Base-by-base conservation (phyloP, 2,329 filamentous ascomycete species). In the Grosmannia penicillata region DNA sequence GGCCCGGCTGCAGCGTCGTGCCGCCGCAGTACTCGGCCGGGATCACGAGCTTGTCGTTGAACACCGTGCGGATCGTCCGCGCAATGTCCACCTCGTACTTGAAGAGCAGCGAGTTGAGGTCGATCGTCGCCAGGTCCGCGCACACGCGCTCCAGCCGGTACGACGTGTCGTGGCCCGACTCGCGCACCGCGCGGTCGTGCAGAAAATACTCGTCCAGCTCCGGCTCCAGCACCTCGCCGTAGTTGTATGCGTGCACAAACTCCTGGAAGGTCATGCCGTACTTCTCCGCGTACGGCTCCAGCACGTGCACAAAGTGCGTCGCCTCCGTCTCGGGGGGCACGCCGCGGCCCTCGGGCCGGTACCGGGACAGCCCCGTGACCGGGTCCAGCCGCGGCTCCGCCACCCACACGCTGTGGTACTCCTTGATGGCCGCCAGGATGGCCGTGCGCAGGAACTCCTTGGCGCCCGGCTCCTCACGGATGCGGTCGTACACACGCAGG, bases 81-180 rank as follows among this genome's bases (percentile, higher is more conserved):
- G 83, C 79, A 54, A 98, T 95, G 52, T 98, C 91, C 23, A 78
- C 78, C 60, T 98, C 91, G 54, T 96, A 96, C 61, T 96, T 96
- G 72, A 91, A 98, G 22, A 98, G 65, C 23, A 94, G 68, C 22
- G 86, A 91, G 62, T 98, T 96, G 39, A 96, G 70, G 53, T 98
- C 91, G 42, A 96, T 84, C 0, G 87, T 95, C 10, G 87, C 91
- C 21, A 96, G 66, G 53, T 95, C 76, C 10, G 84, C 91, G 50
- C 82, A 87, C 19, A 93, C 71, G 33, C 76, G 79, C 60, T 96
- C 91, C 17, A 98, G 69, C 15, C 91, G 83, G 60, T 96, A 96
- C 14, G 83, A 83, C 3, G 91, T 98, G 55, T 98, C 91, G 57
- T 98, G 91, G 11, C 91, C 91, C 15, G 89, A 95, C 59, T 98